A percentile compares a stretch with the other conserved stretches of the same genome.
phyloP scores from a whole-genome alignment of 352 stramenopile species.

The Phytophthora meadii region DNA sequence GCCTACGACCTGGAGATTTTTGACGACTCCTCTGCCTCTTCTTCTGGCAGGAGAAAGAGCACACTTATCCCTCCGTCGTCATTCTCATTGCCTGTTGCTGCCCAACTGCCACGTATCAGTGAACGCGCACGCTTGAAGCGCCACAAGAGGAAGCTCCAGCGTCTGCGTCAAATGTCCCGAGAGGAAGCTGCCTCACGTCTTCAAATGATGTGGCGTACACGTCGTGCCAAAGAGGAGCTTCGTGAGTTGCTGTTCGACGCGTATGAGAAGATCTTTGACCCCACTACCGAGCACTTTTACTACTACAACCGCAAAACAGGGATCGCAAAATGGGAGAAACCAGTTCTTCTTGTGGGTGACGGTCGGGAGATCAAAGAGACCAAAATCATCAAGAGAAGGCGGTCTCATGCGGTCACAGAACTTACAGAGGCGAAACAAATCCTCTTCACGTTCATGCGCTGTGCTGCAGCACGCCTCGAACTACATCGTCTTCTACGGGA shows the following conservation, averaged over 20 bases:
- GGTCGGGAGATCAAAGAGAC: conserved; percentile 51
- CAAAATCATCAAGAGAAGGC: conserved; percentile 46
- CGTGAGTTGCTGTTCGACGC: conserved; percentile 49
- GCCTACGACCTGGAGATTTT: conserved; percentile 58
- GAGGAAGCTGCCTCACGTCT: conserved; percentile 63
- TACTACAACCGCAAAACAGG: conserved; percentile 84
- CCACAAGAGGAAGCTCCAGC: conserved; percentile 69
- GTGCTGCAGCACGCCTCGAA: conserved; percentile 52
- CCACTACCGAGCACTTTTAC: conserved; percentile 65
- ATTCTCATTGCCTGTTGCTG: conserved; percentile 3
- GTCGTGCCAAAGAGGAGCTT: conserved; percentile 47
- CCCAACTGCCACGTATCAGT: conserved; percentile 43
- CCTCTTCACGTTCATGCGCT: conserved; percentile 53
- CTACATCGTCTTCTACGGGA: conserved; percentile 48
- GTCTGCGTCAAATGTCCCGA: conserved; percentile 58
- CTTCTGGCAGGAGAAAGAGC: conserved; percentile 26
- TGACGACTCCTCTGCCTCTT: conserved; percentile 15
- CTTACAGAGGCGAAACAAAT: conserved; percentile 47
- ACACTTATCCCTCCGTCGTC: conserved; percentile 16
- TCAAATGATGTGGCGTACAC: conserved; percentile 58
- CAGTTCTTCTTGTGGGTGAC: conserved; percentile 44
- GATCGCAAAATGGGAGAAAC: conserved; percentile 70
- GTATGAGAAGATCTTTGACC: conserved; percentile 84
- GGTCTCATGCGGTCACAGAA: conserved; percentile 57
- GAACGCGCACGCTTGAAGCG: conserved; percentile 65